Percentiles rank a stretch among this genome's conserved stretches.
These are phyloP conservation scores for Pestalotiopsis sp. DNA, from an alignment of 2,329 filamentous ascomycete species.

Conservation along the genomic window DNA sequence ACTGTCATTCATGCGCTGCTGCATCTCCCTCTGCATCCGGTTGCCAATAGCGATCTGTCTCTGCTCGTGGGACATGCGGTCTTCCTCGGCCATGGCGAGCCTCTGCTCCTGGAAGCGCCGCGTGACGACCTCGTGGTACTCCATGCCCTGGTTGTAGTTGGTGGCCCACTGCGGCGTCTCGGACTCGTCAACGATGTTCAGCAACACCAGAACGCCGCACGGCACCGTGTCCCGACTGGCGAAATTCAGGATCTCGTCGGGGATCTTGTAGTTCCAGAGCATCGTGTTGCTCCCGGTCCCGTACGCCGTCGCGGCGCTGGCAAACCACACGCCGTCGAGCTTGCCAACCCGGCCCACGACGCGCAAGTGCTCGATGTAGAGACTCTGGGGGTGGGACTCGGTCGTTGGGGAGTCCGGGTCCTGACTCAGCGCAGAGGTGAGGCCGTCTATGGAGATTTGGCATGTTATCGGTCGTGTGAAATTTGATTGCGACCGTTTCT, in stretches of 20 bases:
- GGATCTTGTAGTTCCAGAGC: conserved; percentile 64
- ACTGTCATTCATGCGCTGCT: conserved; percentile 51
- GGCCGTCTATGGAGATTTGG: conserved; percentile 51
- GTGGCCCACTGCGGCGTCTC: conserved; percentile 60
- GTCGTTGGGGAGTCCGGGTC: conserved; percentile 29
- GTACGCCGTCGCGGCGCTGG: conserved; percentile 57
- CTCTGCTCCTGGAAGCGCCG: conserved; percentile 43
- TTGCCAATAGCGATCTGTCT: conserved; percentile 43
- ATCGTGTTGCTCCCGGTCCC: conserved; percentile 57
- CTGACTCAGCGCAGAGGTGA: conserved; percentile 48
- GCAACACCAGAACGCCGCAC: conserved; percentile 61
- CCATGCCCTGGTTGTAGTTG: conserved; percentile 38
- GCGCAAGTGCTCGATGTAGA: conserved; percentile 52
- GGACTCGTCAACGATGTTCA: conserved; percentile 51
- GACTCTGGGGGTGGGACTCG: conserved; percentile 35
- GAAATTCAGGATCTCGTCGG: conserved; percentile 53
- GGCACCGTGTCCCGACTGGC: conserved; percentile 56
- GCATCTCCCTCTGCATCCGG: conserved; percentile 43
- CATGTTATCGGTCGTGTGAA: conserved; percentile 43
- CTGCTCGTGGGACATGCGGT: conserved; percentile 44
- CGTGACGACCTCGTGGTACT: conserved; percentile 37
- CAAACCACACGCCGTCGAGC: conserved; percentile 57
- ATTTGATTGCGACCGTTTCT: conserved; percentile 32
- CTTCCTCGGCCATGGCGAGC: conserved; percentile 46
- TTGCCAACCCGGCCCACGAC: conserved; percentile 31